These are phyloP conservation scores for Fusarium burgessii DNA, from an alignment of 2,329 filamentous ascomycete species.

Conservation along the genomic window DNA sequence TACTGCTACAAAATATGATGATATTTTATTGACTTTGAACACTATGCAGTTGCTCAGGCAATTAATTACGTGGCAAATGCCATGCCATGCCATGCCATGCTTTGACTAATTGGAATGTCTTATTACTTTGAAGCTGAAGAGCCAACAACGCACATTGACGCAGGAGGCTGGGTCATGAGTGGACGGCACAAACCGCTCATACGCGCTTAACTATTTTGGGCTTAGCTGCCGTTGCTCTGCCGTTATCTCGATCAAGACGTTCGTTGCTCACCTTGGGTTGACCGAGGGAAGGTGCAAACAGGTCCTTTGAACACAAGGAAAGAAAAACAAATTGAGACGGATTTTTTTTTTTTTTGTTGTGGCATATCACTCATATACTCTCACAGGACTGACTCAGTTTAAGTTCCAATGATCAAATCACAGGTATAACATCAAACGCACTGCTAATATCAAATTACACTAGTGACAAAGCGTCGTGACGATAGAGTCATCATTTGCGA, in stretches of 20 bases:
- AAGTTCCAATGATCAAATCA: not conserved
- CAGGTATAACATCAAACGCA: not conserved
- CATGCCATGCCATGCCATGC: not conserved
- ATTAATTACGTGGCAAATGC: not conserved
- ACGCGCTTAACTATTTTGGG: slow-evolving; percentile 13
- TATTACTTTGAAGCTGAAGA: not conserved
- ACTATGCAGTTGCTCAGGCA: not conserved
- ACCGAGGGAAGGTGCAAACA: not conserved
- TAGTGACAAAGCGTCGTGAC: slow-evolving; percentile 32
- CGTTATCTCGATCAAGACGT: not conserved
- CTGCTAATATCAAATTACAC: slow-evolving; percentile 19
- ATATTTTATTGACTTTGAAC: not conserved
- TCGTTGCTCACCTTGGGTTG: not conserved
- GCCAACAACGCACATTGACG: not conserved
- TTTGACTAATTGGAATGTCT: not conserved
- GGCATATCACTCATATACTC: not conserved
- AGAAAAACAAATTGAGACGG: not conserved
- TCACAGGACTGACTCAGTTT: not conserved
- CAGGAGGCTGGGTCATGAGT: not conserved
- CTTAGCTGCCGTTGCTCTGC: not conserved
- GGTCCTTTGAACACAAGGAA: not conserved
- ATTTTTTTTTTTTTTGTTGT: not conserved
- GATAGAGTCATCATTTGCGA: slow-evolving; percentile 44
- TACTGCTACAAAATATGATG: not conserved
- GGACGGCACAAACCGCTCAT: slow-evolving; percentile 7